Evolutionary conservation across 495 filamentous ascomycete species (phyloP).

Genomic region (Pyrenopolyporus hunteri): DNA sequence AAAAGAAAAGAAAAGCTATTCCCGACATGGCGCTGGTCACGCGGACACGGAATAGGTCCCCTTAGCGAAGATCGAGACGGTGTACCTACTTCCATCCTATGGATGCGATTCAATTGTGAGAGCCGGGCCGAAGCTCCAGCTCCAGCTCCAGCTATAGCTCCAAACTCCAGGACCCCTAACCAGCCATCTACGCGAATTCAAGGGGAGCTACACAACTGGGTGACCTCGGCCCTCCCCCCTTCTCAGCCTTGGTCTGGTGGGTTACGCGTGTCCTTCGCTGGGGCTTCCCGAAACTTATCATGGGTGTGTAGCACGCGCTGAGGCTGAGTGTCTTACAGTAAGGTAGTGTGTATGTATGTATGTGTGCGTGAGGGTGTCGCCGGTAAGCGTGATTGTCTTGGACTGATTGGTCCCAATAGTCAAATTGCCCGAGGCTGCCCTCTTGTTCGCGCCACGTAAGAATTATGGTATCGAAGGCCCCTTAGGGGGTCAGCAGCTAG

Average conservation of each 20-base stretch:
- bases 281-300: conserved; percentile 17
- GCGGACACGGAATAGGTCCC: neutral
- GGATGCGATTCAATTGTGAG: neutral
- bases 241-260: conserved; percentile 26
- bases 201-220: no score
- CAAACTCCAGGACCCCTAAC: neutral
- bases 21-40: conserved; percentile 20
- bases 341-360: no score
- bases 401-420: conserved; percentile 24
- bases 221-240: no score
- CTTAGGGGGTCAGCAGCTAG: conserved; percentile 27
- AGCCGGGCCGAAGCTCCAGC: conserved; percentile 2
- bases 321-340: conserved; percentile 38
- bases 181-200: neutral
- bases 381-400: conserved; percentile 7
- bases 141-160: conserved; percentile 6
- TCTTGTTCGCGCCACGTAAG: conserved; percentile 36
- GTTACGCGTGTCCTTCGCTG: conserved; percentile 28
- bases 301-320: conserved; percentile 31
- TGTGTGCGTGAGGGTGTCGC: no score
- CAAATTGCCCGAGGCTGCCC: conserved; percentile 30
- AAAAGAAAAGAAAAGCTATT: no score
- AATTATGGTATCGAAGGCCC: conserved; percentile 24
- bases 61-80: neutral
- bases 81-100: no score